Conservation (phyloP, 2,329 filamentous ascomycete species). For the Myriosclerotinia scirpicola region DNA sequence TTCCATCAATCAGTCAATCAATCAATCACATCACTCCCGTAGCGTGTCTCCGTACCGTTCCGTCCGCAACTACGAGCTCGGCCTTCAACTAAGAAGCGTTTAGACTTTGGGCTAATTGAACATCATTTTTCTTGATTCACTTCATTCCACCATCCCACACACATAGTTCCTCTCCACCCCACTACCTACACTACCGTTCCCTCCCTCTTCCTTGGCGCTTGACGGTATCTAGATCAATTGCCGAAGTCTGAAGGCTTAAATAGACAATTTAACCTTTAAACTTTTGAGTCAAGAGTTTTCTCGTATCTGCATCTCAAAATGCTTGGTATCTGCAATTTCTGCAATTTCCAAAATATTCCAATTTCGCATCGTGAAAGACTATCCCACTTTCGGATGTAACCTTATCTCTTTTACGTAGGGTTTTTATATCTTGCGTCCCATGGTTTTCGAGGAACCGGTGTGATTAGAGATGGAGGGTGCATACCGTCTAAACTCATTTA, state of each 20-base stretch:
- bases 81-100: not conserved
- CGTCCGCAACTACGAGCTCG: not conserved
- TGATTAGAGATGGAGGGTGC: not conserved
- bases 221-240: not conserved
- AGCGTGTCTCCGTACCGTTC: not conserved
- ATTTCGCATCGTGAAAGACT: not conserved
- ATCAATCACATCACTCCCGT: not conserved
- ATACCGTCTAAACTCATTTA: too few species aligned
- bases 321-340: conserved; percentile 4
- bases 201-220: not conserved
- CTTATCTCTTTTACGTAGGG: not conserved
- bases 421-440: not conserved
- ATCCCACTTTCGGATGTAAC: not conserved
- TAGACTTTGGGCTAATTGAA: not conserved
- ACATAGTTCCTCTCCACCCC: not conserved
- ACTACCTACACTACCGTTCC: not conserved
- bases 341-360: not conserved
- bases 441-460: conserved; percentile 1
- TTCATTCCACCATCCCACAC: not conserved
- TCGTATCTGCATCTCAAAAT: not conserved
- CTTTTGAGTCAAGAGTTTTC: conserved; percentile 6
- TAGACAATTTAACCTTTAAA: not conserved
- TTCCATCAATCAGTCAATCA: not conserved
- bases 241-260: not conserved
- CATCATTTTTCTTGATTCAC: not conserved